These are phyloP conservation scores for Panicum virgatum DNA, from an alignment of 202 grass and related monocot species.

Conservation along the genomic window DNA sequence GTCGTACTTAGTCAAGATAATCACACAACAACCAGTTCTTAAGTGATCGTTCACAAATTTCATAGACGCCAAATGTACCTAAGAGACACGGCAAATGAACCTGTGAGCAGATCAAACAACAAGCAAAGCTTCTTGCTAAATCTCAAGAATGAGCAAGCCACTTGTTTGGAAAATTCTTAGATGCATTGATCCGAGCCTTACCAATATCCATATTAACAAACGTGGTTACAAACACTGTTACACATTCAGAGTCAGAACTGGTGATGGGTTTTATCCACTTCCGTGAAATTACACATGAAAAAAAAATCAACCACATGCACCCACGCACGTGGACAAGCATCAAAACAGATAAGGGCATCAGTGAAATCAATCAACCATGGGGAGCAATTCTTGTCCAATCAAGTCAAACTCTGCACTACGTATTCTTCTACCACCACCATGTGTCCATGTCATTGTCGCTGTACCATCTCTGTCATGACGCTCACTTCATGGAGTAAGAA, in stretches of 20 bases:
- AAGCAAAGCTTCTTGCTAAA: not conserved
- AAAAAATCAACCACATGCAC: constrained; percentile 12
- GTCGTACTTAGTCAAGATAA: no score
- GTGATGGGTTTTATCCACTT: constrained; percentile 29
- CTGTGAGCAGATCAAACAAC: not conserved
- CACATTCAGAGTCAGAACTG: constrained; percentile 17
- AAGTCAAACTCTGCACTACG: constrained; percentile 45
- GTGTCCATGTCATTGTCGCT: not conserved
- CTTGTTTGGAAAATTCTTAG: not conserved
- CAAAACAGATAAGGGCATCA: constrained; percentile 29
- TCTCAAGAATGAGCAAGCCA: not conserved
- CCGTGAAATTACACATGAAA: constrained; percentile 26
- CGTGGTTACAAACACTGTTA: not conserved
- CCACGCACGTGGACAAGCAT: not conserved
- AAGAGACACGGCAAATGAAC: not conserved
- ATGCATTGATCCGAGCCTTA: constrained; percentile 1
- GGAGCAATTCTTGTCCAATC: constrained; percentile 35
- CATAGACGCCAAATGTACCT: not conserved
- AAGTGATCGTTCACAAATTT: not conserved
- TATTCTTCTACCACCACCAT: constrained; percentile 19
- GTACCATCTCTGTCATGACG: not conserved
- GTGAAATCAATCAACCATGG: constrained; percentile 26
- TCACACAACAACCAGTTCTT: no score
- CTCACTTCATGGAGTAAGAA: constrained; percentile 36
- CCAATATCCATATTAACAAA: not conserved